phyloP scores from a whole-genome alignment of 805 yeast species.

The Lipomyces lipofer region DNA sequence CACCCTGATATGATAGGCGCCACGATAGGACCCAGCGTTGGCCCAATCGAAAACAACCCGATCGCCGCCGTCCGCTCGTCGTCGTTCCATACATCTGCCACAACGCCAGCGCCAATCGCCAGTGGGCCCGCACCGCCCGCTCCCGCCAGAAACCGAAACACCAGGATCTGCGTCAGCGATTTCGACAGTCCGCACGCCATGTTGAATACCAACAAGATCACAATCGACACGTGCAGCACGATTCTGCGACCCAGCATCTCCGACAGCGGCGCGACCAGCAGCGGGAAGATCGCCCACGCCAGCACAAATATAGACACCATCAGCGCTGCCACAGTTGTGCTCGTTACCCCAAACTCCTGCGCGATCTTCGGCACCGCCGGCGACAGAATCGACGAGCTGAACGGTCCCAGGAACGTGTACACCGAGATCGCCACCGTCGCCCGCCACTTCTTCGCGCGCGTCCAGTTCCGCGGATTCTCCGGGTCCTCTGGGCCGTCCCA shows the following conservation, averaged over 20 bases:
- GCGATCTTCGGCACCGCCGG: conserved; percentile 59
- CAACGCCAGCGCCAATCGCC: conserved; percentile 67
- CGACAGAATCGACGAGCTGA: conserved; percentile 61
- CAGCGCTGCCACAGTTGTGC: conserved; percentile 38
- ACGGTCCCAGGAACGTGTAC: conserved; percentile 60
- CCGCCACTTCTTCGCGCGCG: conserved; percentile 43
- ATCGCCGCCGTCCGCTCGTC: conserved; percentile 49
- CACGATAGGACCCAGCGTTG: conserved; percentile 61
- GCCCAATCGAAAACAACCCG: conserved; percentile 42
- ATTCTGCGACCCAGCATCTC: conserved; percentile 70
- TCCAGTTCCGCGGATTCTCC: conserved; percentile 74
- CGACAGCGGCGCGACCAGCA: conserved; percentile 82
- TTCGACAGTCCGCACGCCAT: conserved; percentile 63
- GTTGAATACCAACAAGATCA: conserved; percentile 45
- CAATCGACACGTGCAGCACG: conserved; percentile 43
- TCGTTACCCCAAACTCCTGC: conserved; percentile 46
- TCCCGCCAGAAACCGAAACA: conserved; percentile 64
- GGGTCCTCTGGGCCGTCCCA: conserved; percentile 83
- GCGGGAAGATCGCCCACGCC: conserved; percentile 91
- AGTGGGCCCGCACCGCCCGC: conserved; percentile 67
- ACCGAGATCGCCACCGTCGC: conserved; percentile 51
- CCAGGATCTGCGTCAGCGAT: conserved; percentile 54
- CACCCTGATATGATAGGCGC: conserved; percentile 61
- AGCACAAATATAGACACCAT: conserved; percentile 62
- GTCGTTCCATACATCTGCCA: conserved; percentile 60